Evolutionary conservation across 2,329 filamentous ascomycete species (phyloP).

Genomic region (Cadophora sp.): DNA sequence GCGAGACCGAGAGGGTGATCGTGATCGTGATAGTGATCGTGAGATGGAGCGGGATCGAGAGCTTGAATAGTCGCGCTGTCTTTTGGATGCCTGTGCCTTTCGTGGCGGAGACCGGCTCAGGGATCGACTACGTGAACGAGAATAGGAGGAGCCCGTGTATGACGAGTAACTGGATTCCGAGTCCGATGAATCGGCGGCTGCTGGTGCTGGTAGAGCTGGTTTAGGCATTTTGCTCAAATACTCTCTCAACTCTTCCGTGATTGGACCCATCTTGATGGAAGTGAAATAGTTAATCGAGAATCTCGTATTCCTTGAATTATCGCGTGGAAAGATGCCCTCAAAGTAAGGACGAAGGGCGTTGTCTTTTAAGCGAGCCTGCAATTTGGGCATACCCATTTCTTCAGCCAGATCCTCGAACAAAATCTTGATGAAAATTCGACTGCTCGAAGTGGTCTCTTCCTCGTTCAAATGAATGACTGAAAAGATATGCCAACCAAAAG

Average conservation of each 20-base stretch:
- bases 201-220: slow-evolving; percentile 74
- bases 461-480: slow-evolving; percentile 89
- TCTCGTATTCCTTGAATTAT: slow-evolving; percentile 87
- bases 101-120: slow-evolving; percentile 32
- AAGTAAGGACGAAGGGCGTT: slow-evolving; percentile 80
- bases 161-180: slow-evolving; percentile 81
- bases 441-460: slow-evolving; percentile 95
- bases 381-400: slow-evolving; percentile 81
- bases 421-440: slow-evolving; percentile 98
- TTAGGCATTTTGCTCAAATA: slow-evolving; percentile 89
- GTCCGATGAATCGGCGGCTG: slow-evolving; percentile 63
- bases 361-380: slow-evolving; percentile 79
- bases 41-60: slow-evolving; percentile 25
- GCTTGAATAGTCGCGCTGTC: slow-evolving; percentile 21
- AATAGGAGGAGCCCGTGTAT: slow-evolving; percentile 69
- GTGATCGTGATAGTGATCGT: slow-evolving; percentile 29
- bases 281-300: slow-evolving; percentile 99
- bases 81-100: slow-evolving; percentile 11
- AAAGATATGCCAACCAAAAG: slow-evolving; percentile 90
- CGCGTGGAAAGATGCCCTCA: slow-evolving; percentile 86
- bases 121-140: slow-evolving; percentile 47
- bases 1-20: slow-evolving; percentile 21
- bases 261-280: slow-evolving; percentile 91
- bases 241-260: slow-evolving; percentile 96
- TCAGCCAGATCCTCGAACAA: slow-evolving; percentile 92